A percentile compares a stretch with the other conserved stretches of the same genome.
Evolutionary conservation across 352 stramenopile genomes (phyloP).

Genomic region (Pythium folliculosum): DNA sequence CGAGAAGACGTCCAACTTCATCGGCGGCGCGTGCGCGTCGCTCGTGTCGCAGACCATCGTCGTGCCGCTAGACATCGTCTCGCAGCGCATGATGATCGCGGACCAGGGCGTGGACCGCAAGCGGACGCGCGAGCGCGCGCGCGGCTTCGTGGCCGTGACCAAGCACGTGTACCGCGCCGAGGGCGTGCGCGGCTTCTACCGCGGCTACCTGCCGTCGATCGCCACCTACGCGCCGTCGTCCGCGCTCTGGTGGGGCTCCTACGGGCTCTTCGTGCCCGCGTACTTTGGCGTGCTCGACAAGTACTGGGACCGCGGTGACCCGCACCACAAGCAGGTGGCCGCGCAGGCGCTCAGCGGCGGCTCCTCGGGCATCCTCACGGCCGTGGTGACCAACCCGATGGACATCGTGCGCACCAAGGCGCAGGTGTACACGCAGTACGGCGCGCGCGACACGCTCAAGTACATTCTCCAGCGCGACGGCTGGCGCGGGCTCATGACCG

Average conservation of each 20-base stretch:
- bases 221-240: slow-evolving; percentile 86
- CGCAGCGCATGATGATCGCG: slow-evolving; percentile 89
- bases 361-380: slow-evolving; percentile 76
- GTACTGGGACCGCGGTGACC: slow-evolving; percentile 45
- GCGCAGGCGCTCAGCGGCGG: slow-evolving; percentile 78
- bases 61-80: slow-evolving; percentile 88
- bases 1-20: slow-evolving; percentile 78
- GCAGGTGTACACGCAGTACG: slow-evolving; percentile 86
- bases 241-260: slow-evolving; percentile 87
- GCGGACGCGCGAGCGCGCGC: slow-evolving; percentile 48
- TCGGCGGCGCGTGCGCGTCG: slow-evolving; percentile 71
- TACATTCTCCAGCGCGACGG: slow-evolving; percentile 83
- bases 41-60: slow-evolving; percentile 86
- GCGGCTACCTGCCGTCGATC: slow-evolving; percentile 83
- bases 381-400: slow-evolving; percentile 86
- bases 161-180: slow-evolving; percentile 66
- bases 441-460: slow-evolving; percentile 79
- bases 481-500: slow-evolving; percentile 75
- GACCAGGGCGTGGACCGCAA: slow-evolving; percentile 68
- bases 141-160: slow-evolving; percentile 61
- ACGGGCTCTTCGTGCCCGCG: slow-evolving; percentile 74
- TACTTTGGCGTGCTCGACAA: slow-evolving; percentile 66
- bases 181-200: slow-evolving; percentile 80
- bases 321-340: slow-evolving; percentile 85
- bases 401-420: slow-evolving; percentile 87